These are phyloP conservation scores for Meyerozyma sp. DNA, from an alignment of 1,139 yeast genomes.

Conservation along the genomic window DNA sequence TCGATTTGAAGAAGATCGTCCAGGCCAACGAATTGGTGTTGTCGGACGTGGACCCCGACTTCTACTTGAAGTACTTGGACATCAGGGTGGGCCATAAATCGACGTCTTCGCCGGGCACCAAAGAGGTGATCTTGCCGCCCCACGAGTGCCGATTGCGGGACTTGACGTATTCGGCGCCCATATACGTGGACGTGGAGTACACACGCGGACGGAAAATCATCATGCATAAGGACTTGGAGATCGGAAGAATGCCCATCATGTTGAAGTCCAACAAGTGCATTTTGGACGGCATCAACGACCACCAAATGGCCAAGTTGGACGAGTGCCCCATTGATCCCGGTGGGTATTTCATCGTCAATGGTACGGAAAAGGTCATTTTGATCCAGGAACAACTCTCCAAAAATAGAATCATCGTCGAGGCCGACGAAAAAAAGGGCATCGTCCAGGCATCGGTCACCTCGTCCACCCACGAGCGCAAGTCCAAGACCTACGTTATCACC, in stretches of 20 bases:
- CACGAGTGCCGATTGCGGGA: slow-evolving; percentile 96
- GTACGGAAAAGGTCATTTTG: slow-evolving; percentile 94
- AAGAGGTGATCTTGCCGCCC: slow-evolving; percentile 74
- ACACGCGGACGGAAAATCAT: slow-evolving; percentile 91
- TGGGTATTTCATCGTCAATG: slow-evolving; percentile 95
- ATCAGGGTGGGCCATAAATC: slow-evolving; percentile 81
- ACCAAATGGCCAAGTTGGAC: slow-evolving; percentile 79
- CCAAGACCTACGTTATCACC: slow-evolving; percentile 92
- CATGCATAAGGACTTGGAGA: slow-evolving; percentile 83
- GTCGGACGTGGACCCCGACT: slow-evolving; percentile 96
- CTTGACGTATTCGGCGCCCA: slow-evolving; percentile 92
- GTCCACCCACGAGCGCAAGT: slow-evolving; percentile 95
- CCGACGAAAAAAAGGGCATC: slow-evolving; percentile 88
- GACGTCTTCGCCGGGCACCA: slow-evolving; percentile 43
- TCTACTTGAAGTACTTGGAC: slow-evolving; percentile 85
- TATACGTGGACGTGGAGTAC: slow-evolving; percentile 93
- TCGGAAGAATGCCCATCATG: slow-evolving; percentile 98
- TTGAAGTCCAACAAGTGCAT: slow-evolving; percentile 88
- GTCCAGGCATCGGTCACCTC: slow-evolving; percentile 98
- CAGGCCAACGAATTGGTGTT: slow-evolving; percentile 84
- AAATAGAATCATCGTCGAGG: slow-evolving; percentile 96
- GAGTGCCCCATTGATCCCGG: slow-evolving; percentile 99
- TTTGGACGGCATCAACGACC: slow-evolving; percentile 69
- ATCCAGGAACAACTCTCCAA: slow-evolving; percentile 96
- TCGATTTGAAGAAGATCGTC: slow-evolving; percentile 86